Evolutionary conservation across 73 alveolate genomes (phyloP), one percentile per base, ranked within the genome.

Genomic region (Effrenium voratum): DNA sequence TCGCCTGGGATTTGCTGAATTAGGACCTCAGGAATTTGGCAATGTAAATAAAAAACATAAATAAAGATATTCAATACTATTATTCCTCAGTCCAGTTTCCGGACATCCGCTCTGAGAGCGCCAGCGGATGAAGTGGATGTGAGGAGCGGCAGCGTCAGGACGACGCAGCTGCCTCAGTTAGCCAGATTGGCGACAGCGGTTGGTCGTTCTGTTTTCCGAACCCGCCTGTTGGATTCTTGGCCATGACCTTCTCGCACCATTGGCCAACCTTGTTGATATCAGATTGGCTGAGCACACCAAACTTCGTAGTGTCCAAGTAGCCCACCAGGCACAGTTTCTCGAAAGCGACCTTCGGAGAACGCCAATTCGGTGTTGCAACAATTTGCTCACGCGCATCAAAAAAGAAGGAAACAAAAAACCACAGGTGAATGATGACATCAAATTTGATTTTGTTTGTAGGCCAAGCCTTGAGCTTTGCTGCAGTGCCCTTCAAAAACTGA

Each of bases 281-380:
- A 36, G 50, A 8, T 50, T 81, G 92, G 49, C 73, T 81, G 40
- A 81, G 49, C n/a, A 81, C 92, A 3, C 92, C 92, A 36, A 81
- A 46, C 92, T 81, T 81, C 40, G 92, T 81, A 49, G 75, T 47
- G 36, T 81, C 92, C 36, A 81, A 46, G 22, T 81, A 81, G 52
- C 46, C 38, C 26, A 81, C 13, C 24, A 50, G 30, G 50, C 49
- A 70, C 75, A 81, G 43, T 15, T 81, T 73, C 3, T 1, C 16
- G 38, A 36, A 44, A n/a, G 38, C 34, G 30, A 81, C 92, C 92
- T 81, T 16, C 49, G 55, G 38, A 15, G 84, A 2, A 32, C 47
- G 46, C 22, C 5, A 24, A 4, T 10, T 16, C 28, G 5, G 22
- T 10, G 36, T 32, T 63, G 46, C 6, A 43, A 5, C 80, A 22